phyloP scores from a whole-genome alignment of 2,329 filamentous ascomycete genomes.

The Fusarium stilboides region DNA sequence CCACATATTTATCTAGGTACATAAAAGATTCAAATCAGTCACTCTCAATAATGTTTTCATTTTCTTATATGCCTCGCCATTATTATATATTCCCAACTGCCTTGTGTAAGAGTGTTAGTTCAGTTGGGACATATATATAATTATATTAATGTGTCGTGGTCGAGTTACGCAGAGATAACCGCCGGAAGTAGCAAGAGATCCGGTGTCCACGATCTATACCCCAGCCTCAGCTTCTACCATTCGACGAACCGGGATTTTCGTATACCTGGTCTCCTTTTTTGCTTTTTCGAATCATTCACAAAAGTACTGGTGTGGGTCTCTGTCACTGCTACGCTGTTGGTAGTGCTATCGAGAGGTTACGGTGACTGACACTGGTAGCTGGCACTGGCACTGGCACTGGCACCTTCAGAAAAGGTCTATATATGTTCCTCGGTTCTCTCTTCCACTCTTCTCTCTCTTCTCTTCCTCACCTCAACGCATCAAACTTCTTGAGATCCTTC shows the following conservation, averaged over 20 bases:
- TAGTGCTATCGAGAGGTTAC: constrained; percentile 11
- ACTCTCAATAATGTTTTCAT: too few species aligned
- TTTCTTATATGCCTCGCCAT: not conserved
- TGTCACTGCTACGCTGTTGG: constrained; percentile 12
- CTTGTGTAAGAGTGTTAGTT: not conserved
- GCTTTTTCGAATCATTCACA: constrained; percentile 23
- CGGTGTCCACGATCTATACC: constrained; percentile 15
- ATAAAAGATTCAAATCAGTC: not conserved
- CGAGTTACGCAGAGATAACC: constrained; percentile 9
- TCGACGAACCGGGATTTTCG: constrained; percentile 1
- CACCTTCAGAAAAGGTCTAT: constrained; percentile 7
- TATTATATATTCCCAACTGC: not conserved
- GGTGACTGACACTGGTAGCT: not conserved
- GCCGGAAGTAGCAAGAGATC: constrained; percentile 20
- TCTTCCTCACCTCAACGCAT: not conserved
- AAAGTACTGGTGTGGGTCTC: constrained; percentile 15
- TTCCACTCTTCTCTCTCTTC: not conserved
- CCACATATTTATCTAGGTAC: not conserved
- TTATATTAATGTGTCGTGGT: not conserved
- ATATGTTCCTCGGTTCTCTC: not conserved
- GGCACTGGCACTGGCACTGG: not conserved
- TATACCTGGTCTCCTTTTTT: constrained; percentile 13
- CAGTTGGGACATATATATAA: not conserved
- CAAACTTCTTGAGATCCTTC: not conserved
- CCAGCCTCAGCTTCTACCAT: constrained; percentile 1